Base-by-base conservation (phyloP, 371 early-diverging fungal genomes). In the Mucor saturninus region DNA sequence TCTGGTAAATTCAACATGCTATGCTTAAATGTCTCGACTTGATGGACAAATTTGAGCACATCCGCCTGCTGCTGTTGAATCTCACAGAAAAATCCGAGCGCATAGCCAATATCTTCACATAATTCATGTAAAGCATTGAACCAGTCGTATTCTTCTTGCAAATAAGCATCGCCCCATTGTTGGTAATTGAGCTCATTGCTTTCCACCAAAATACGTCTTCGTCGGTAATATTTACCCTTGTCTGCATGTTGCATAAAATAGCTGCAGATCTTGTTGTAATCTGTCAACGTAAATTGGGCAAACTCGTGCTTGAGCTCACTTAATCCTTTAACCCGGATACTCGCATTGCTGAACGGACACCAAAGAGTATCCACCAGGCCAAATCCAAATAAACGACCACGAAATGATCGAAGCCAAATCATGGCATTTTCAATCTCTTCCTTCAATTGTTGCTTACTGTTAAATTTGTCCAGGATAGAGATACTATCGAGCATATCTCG, bases 101-200 rank as follows among this genome's bases (percentile, higher is more conserved):
- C 28, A 31, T n/a, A 0, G 15, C 45, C 43, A 15, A 42, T 31
- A 15, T 32, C 31, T 43, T 56, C 56, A n/a, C 15, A 39, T n/a
- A 43, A n/a, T 6, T 4, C 11, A 43, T 56, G 56, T 5, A 56
- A 7, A 7, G 5, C 31, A 3, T 30, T 31, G 14, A 56, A 45
- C 42, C 39, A 31, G 0, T n/a, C 4, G 30, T 43, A 45, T 13
- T 56, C 56, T 9, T 56, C 32, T 6, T 56, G 5, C 31, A 5
- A 29, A 43, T 5, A 11, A 1, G n/a, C 30, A n/a, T 56, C 56
- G 10, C 56, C 56, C 1, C 42, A 43, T 15, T 56, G 39, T 32
- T 56, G 56, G n/a, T 56, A 56, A 31, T 56, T 56, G 31, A 56
- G 15, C 4, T 42, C 43, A 42, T 42, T 42, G 43, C 43, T 42